Evolutionary conservation across 2,329 filamentous ascomycete species (phyloP), one percentile per base, ranked within the genome.

Genomic region (Pestalotiopsis sp.): DNA sequence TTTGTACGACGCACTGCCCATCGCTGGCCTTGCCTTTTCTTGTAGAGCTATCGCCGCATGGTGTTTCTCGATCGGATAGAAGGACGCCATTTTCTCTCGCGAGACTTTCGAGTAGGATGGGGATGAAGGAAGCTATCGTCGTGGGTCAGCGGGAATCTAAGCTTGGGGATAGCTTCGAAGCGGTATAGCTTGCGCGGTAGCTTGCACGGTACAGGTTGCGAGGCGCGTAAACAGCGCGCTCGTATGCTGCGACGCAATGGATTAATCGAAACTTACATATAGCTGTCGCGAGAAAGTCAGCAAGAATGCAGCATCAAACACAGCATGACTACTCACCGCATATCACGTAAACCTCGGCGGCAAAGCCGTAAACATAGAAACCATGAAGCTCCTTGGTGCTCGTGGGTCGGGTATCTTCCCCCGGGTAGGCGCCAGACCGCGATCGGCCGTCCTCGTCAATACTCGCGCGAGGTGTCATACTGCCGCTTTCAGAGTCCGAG

Each of bases 291-390:
- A 14, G 17, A 41, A 58, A 27, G 58, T 66, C 38, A 66, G 63
- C 60, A 57, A 58, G 23, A 45, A 20, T 25, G 49, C 36, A 25
- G 14, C 20, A 63, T 59, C 25, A 38, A 64, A 9, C 27, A 0
- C 31, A 60, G 14, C n/a, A 36, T n/a, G 13, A n/a, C 67, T 63
- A 83, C 90, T 78, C 80, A 93, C 95, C 95, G 80, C 96, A 98
- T 68, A 98, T 93, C 17, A 97, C 93, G 79, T 98, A 98, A 66
- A 97, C 95, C 83, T 99, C 96, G 23, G 95, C 94, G 27, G 96
- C 96, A 86, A 97, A 98, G 57, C 93, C 93, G 83, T 98, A 98
- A 79, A 92, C 92, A 81, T 98, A 99, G 93, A 97, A 99, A 74
- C 95, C 96, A 52, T 90, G 85, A 70, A 98, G 87, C 86, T 99